Conservation (phyloP, 768 basidiomycete genomes). For the Amanita rubescens region DNA sequence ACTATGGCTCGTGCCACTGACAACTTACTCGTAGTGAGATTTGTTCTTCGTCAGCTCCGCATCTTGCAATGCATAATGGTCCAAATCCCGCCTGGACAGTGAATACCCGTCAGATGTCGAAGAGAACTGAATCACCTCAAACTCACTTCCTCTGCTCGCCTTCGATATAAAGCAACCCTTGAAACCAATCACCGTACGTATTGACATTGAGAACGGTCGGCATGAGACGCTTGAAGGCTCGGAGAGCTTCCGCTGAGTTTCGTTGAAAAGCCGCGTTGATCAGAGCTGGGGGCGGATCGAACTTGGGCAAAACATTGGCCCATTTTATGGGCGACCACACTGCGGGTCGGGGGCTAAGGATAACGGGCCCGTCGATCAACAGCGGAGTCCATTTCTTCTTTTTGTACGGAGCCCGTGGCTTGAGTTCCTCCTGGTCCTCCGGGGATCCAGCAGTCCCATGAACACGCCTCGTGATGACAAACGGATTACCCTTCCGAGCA, state of each 20-base stretch:
- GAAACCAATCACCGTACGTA: conserved; percentile 39
- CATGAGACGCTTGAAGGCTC: conserved; percentile 25
- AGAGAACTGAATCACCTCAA: conserved; percentile 1
- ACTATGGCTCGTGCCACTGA: background rate
- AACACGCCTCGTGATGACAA: conserved; percentile 40
- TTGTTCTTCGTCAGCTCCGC: conserved; percentile 27
- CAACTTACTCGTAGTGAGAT: conserved; percentile 36
- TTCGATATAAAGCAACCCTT: conserved; percentile 40
- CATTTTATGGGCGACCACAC: conserved; percentile 31
- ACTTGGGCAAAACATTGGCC: conserved; percentile 24
- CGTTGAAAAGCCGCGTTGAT: conserved; percentile 21
- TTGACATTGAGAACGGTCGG: conserved; percentile 25
- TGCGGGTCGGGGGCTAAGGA: conserved; percentile 31
- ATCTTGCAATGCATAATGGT: conserved; percentile 28
- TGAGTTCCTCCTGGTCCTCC: conserved; percentile 41
- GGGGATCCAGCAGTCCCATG: conserved; percentile 39
- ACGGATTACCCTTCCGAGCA: conserved; percentile 23
- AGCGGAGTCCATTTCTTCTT: conserved; percentile 18
- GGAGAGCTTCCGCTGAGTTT: background rate
- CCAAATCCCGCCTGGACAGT: conserved; percentile 28
- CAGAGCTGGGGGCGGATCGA: conserved; percentile 23
- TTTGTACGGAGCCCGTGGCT: conserved; percentile 37
- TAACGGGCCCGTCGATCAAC: conserved; percentile 21
- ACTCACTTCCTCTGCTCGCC: conserved; percentile 40
- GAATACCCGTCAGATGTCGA: background rate